Evolutionary conservation across 768 basidiomycete genomes (phyloP).

Genomic region (Naganishia kalamii): DNA sequence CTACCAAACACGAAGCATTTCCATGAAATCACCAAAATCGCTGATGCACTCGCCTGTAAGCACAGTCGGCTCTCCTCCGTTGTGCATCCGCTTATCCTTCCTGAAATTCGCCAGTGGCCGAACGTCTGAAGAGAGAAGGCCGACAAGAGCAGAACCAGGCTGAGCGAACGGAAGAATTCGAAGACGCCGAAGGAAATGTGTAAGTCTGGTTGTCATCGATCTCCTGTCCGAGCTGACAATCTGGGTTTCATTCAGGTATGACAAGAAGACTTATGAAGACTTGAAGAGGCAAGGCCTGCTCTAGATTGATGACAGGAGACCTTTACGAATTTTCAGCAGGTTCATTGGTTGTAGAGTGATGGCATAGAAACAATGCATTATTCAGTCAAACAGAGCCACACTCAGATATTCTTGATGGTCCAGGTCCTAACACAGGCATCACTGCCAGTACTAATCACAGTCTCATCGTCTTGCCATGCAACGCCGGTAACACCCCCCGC

Average conservation of each 20-base stretch:
- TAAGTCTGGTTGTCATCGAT: not conserved
- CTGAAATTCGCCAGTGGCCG: conserved; percentile 62
- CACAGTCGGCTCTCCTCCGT: conserved; percentile 29
- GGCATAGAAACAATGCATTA: not conserved
- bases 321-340: no score
- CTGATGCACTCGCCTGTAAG: conserved; percentile 88
- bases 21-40: conserved; percentile 94
- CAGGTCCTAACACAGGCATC: conserved; percentile 66
- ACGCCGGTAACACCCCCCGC: conserved; percentile 78
- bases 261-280: conserved; percentile 94
- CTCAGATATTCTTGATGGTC: conserved; percentile 26
- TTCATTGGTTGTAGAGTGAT: no score
- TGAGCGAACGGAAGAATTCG: conserved; percentile 95
- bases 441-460: conserved; percentile 66
- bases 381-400: not conserved
- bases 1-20: conserved; percentile 98
- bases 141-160: conserved; percentile 83
- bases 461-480: conserved; percentile 61
- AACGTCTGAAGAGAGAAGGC: conserved; percentile 96
- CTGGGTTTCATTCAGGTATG: conserved; percentile 52
- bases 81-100: not conserved
- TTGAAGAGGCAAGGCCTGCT: conserved; percentile 92
- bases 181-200: conserved; percentile 97
- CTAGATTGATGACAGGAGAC: conserved; percentile 20
- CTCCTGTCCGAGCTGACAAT: not conserved